A percentile compares a stretch with the other conserved stretches of the same genome.
Conservation (phyloP, 345 rosid genomes). For the Camelina sativa region DNA sequence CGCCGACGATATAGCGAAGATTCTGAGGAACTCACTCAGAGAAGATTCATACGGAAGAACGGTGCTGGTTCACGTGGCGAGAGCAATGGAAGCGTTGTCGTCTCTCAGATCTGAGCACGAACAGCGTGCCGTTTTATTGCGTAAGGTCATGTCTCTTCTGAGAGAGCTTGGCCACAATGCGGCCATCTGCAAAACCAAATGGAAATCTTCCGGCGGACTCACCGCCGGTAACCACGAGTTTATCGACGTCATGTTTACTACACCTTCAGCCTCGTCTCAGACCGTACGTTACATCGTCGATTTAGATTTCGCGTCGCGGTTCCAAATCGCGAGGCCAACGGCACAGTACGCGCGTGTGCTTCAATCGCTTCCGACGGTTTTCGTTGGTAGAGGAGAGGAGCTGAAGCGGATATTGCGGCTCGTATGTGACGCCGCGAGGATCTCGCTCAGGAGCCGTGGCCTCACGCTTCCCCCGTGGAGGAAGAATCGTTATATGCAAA, state of each 20-base stretch:
- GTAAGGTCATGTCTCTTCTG: conserved; percentile 64
- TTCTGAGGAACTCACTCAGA: conserved; percentile 11
- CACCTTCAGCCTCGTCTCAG: conserved; percentile 15
- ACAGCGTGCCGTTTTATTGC: conserved; percentile 44
- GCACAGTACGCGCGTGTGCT: conserved; percentile 52
- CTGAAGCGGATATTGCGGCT: conserved; percentile 62
- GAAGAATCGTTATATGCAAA: conserved; percentile 87
- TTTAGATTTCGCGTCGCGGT: conserved; percentile 72
- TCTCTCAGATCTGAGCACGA: conserved; percentile 37
- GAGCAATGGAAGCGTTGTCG: conserved; percentile 55
- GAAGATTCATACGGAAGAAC: conserved; percentile 55
- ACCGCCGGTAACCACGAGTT: conserved; percentile 78
- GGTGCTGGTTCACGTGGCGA: conserved; percentile 50
- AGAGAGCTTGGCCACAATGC: conserved; percentile 82
- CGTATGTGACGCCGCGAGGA: conserved; percentile 65
- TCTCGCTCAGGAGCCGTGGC: conserved; percentile 62
- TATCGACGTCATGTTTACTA: conserved; percentile 64
- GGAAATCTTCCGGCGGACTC: conserved; percentile 66
- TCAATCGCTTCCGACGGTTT: conserved; percentile 60
- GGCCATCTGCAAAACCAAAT: conserved; percentile 83
- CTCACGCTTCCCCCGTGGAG: conserved; percentile 92
- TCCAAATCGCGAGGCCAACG: conserved; percentile 91
- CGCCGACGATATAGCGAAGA: conserved; percentile 41
- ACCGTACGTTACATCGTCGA: conserved; percentile 69
- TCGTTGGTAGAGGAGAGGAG: conserved; percentile 62